Percentiles rank a stretch among this genome's conserved stretches.
Evolutionary conservation across 1,284 basidiomycete species (phyloP).

Genomic region (Trichosporon ovoides): DNA sequence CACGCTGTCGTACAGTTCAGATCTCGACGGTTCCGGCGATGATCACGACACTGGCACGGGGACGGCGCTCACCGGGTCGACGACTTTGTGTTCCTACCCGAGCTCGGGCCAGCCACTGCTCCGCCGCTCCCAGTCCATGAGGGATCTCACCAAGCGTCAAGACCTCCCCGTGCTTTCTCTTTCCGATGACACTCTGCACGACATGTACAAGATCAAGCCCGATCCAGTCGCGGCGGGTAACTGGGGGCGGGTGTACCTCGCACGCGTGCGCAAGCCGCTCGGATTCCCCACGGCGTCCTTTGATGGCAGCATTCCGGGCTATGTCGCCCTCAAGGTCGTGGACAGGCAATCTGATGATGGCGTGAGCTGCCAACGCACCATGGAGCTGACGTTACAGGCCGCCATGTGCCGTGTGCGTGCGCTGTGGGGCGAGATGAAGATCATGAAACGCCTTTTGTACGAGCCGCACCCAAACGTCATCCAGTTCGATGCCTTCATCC

Average conservation of each 20-base stretch:
- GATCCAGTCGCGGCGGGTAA: slow-evolving; percentile 30
- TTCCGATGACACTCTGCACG: not conserved
- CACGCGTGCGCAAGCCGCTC: slow-evolving; percentile 21
- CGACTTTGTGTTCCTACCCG: not conserved
- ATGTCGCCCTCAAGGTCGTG: slow-evolving; percentile 83
- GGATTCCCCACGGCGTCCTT: slow-evolving; percentile 17
- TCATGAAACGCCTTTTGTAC: slow-evolving; percentile 69
- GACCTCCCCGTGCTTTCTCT: not conserved
- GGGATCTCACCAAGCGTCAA: not conserved
- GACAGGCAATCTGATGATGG: slow-evolving; percentile 64
- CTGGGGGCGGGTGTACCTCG: slow-evolving; percentile 47
- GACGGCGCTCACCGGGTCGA: not conserved
- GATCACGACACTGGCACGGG: not conserved
- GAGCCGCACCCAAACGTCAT: slow-evolving; percentile 85
- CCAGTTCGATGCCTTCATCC: slow-evolving; percentile 84
- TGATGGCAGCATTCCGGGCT: slow-evolving; percentile 41
- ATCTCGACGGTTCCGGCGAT: slow-evolving; percentile 5
- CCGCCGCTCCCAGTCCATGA: not conserved
- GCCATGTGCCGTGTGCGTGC: slow-evolving; percentile 62
- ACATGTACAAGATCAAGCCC: not conserved
- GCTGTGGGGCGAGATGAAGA: slow-evolving; percentile 93
- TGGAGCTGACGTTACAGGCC: slow-evolving; percentile 7
- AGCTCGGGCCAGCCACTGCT: not conserved
- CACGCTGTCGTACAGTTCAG: slow-evolving; percentile 27
- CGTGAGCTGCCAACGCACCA: slow-evolving; percentile 22